Conservation (phyloP, 495 filamentous ascomycete species). For the Neurospora sp. region DNA sequence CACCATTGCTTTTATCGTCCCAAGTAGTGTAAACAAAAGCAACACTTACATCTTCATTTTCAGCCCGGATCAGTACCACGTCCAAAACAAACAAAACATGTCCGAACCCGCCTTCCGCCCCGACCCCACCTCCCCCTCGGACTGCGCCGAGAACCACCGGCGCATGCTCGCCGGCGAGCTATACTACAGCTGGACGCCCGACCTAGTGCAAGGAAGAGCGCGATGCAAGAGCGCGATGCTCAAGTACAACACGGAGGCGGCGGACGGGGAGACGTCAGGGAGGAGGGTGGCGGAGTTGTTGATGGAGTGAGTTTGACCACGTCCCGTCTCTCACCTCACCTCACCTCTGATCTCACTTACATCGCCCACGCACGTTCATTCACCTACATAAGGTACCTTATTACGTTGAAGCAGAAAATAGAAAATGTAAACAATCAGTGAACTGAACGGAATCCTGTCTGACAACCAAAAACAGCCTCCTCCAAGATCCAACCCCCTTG, state of each 20-base stretch:
- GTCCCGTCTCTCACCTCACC: neutral
- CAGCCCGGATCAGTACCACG: neutral
- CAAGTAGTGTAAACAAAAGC: neutral
- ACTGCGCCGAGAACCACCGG: constrained; percentile 31
- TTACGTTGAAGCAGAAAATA: too few relatives aligned
- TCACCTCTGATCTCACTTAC: too few relatives aligned
- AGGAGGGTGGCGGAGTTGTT: constrained; percentile 55
- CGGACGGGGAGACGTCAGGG: constrained; percentile 41
- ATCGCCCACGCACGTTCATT: too few relatives aligned
- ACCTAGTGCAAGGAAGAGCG: constrained; percentile 42
- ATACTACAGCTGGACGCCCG: constrained; percentile 37
- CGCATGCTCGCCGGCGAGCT: constrained; percentile 43
- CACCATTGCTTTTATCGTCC: neutral
- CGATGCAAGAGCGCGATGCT: constrained; percentile 49
- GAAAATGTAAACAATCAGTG: too few relatives aligned
- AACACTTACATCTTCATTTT: neutral
- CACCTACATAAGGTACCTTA: too few relatives aligned
- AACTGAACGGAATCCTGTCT: neutral
- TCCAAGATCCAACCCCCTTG: constrained; percentile 49
- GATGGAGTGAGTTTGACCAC: constrained; percentile 51
- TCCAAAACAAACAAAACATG: neutral
- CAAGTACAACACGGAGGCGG: constrained; percentile 46
- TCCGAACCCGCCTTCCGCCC: neutral
- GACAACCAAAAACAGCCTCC: constrained; percentile 34
- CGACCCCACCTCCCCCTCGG: neutral